Percentiles rank a stretch among this genome's conserved stretches.
phyloP scores from a whole-genome alignment of 148 eudicot genomes.

The Selenicereus undatus region DNA sequence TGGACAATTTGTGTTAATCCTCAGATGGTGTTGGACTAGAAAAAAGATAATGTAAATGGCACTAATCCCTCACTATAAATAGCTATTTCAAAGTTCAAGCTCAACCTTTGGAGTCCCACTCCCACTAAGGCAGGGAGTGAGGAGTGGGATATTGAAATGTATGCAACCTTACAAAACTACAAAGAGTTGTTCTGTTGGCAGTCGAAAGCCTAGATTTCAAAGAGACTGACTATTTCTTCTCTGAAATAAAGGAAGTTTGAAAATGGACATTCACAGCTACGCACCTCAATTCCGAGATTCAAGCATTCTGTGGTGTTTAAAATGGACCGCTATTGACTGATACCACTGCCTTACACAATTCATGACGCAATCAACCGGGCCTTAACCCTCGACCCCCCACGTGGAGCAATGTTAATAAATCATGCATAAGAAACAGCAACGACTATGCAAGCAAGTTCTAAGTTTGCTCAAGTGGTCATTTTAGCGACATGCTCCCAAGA shows the following conservation, averaged over 20 bases:
- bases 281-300: not conserved
- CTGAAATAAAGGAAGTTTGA: not conserved
- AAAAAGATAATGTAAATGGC: not conserved
- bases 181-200: too few relatives aligned
- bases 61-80: not conserved
- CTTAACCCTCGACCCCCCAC: not conserved
- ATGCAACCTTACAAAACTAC: not conserved
- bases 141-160: not conserved
- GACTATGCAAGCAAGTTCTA: not conserved
- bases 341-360: not conserved
- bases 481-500: not conserved
- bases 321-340: not conserved
- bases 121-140: not conserved
- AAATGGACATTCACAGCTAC: not conserved
- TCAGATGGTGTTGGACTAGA: too few relatives aligned
- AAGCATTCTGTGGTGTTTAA: not conserved
- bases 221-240: not conserved
- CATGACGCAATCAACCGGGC: not conserved
- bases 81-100: not conserved
- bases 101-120: not conserved
- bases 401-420: not conserved
- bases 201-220: not conserved
- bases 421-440: not conserved
- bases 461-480: not conserved
- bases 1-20: not conserved